These are phyloP conservation scores for Auxenochlorella pyrenoidosa DNA, from an alignment of 139 green algal species.

Conservation along the genomic window DNA sequence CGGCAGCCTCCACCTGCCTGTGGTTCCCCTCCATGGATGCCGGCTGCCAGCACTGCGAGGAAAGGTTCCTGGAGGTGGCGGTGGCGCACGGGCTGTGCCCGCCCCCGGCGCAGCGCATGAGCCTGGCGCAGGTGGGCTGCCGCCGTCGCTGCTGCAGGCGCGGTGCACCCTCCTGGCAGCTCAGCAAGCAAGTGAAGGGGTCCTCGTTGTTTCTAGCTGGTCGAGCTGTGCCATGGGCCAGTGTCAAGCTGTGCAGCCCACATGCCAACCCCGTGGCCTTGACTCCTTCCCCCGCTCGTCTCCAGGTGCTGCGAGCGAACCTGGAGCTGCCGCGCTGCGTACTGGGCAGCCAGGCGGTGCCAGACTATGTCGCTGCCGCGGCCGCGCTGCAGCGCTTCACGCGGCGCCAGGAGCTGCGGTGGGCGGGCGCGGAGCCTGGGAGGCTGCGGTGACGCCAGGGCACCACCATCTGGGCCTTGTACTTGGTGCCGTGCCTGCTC, in stretches of 20 bases:
- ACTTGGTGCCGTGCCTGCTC: background rate
- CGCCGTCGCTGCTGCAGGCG: background rate
- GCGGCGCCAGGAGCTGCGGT: background rate
- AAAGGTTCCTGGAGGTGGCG: constrained; percentile 57
- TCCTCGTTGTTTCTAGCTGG: no score
- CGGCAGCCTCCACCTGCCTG: constrained; percentile 38
- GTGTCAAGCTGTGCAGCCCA: no score
- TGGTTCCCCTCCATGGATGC: constrained; percentile 66
- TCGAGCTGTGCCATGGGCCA: no score
- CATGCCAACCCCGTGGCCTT: no score
- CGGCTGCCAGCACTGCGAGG: constrained; percentile 65
- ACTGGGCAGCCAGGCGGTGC: background rate
- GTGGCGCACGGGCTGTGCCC: constrained; percentile 48
- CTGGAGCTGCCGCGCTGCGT: constrained; percentile 40
- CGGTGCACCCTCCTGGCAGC: no score
- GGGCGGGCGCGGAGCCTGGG: background rate
- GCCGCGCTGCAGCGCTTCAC: constrained; percentile 17
- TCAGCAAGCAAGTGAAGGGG: no score
- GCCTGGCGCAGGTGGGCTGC: constrained; percentile 41
- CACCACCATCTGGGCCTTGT: no score
- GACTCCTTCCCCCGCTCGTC: background rate
- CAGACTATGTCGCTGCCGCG: constrained; percentile 4
- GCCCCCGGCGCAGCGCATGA: constrained; percentile 26
- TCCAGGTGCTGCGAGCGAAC: constrained; percentile 38
- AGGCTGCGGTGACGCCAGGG: background rate